Evolutionary conservation across 257 asterid species (phyloP).

Genomic region (Capsicum rhomboideum): DNA sequence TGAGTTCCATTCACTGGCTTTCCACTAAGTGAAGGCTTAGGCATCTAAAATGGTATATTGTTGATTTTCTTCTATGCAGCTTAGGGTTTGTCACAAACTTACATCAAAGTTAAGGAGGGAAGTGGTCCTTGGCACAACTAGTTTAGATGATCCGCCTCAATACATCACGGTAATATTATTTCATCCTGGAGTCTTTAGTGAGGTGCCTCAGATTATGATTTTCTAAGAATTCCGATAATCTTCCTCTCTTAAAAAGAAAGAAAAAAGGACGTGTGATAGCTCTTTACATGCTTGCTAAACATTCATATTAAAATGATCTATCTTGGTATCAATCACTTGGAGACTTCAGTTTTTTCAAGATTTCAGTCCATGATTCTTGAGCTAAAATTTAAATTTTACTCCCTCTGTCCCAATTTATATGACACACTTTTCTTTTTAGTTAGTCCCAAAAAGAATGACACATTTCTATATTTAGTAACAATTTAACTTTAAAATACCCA

Average conservation of each 20-base stretch:
- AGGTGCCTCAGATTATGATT: not conserved
- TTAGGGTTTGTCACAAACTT: constrained; percentile 88
- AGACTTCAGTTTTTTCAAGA: not conserved
- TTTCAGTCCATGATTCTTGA: not conserved
- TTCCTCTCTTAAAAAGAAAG: not conserved
- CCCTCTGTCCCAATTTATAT: too few relatives aligned
- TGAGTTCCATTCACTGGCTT: not conserved
- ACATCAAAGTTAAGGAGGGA: constrained; percentile 80
- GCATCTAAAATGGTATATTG: not conserved
- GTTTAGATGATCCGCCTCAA: constrained; percentile 82
- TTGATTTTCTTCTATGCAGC: constrained; percentile 36
- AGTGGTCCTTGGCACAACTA: constrained; percentile 89
- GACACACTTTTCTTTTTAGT: too few relatives aligned
- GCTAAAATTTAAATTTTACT: not conserved
- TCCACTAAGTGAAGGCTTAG: not conserved
- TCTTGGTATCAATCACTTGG: not conserved
- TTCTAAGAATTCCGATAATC: not conserved
- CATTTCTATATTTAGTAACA: too few relatives aligned
- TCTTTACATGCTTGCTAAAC: not conserved
- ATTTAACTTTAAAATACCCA: too few relatives aligned
- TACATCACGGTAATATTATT: constrained; percentile 58
- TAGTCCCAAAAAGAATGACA: too few relatives aligned
- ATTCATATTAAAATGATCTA: not conserved
- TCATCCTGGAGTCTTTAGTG: not conserved
- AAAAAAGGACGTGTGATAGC: not conserved